Evolutionary conservation across 331 rosid genomes (phyloP).

Genomic region (Cucumis variabilis): DNA sequence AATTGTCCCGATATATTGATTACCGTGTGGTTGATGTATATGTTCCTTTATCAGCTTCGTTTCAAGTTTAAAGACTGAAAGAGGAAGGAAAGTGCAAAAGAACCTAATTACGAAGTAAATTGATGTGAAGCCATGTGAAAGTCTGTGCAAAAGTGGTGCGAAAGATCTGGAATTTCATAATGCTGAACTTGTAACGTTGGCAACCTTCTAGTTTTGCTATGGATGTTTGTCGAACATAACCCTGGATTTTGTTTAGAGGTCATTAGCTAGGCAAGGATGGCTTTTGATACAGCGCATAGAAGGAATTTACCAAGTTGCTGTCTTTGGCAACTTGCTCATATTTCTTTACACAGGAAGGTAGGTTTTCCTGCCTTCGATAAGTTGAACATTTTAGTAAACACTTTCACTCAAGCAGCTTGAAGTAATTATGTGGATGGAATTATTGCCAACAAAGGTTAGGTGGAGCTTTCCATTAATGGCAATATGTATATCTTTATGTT

Average conservation of each 20-base stretch:
- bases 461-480: too few species aligned
- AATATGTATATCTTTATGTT: too few species aligned
- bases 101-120: too few species aligned
- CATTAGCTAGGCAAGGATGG: constrained; percentile 87
- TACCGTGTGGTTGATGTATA: too few species aligned
- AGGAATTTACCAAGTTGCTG: constrained; percentile 95
- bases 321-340: constrained; percentile 90
- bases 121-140: too few species aligned
- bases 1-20: too few species aligned
- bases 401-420: not conserved
- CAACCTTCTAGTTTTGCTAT: constrained; percentile 28
- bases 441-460: not conserved
- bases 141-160: too few species aligned
- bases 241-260: constrained; percentile 61
- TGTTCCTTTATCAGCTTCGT: too few species aligned
- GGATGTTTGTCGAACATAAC: constrained; percentile 19
- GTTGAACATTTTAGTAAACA: not conserved
- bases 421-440: not conserved
- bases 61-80: too few species aligned
- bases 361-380: not conserved
- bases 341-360: constrained; percentile 98
- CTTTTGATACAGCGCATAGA: constrained; percentile 82
- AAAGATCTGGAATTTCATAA: too few species aligned
- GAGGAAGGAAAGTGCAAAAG: too few species aligned
- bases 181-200: not conserved